Conservation (phyloP, 805 yeast species). For the Yamadazyma sp. region DNA sequence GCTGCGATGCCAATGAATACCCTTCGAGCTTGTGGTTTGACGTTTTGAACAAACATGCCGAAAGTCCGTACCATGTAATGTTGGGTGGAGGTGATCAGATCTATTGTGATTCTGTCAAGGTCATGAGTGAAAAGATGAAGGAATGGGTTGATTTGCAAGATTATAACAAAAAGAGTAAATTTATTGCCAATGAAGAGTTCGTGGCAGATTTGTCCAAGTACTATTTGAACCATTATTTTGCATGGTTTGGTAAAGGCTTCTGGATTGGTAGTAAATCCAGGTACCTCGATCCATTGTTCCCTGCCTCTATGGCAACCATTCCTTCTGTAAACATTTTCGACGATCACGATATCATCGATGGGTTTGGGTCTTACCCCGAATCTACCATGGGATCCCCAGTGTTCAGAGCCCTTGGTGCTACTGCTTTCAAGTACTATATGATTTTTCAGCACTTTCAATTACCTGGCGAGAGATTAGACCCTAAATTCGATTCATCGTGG, state of each 20-base stretch:
- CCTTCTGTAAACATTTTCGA: slow-evolving; percentile 87
- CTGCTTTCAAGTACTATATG: slow-evolving; percentile 85
- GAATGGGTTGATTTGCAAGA: slow-evolving; percentile 63
- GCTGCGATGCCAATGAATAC: slow-evolving; percentile 63
- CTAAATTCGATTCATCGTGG: slow-evolving; percentile 51
- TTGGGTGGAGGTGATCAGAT: slow-evolving; percentile 97
- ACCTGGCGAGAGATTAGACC: slow-evolving; percentile 39
- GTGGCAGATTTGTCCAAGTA: slow-evolving; percentile 56
- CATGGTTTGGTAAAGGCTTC: slow-evolving; percentile 89
- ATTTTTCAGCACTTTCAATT: slow-evolving; percentile 85
- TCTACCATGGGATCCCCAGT: slow-evolving; percentile 69
- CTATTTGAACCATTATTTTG: slow-evolving; percentile 71
- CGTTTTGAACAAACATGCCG: slow-evolving; percentile 65
- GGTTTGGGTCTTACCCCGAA: slow-evolving; percentile 86
- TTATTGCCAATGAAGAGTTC: slow-evolving; percentile 48
- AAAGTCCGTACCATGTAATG: slow-evolving; percentile 81
- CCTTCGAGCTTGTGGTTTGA: slow-evolving; percentile 85
- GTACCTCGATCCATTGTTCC: slow-evolving; percentile 66
- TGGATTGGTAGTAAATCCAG: slow-evolving; percentile 72
- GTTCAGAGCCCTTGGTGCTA: slow-evolving; percentile 68
- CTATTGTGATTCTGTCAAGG: slow-evolving; percentile 79
- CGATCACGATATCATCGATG: slow-evolving; percentile 96
- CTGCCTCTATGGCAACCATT: slow-evolving; percentile 75
- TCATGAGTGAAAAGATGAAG: slow-evolving; percentile 51
- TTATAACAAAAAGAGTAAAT: slow-evolving; percentile 41